phyloP scores from a whole-genome alignment of 805 yeast species.

The Wickerhamomyces ciferrii region DNA sequence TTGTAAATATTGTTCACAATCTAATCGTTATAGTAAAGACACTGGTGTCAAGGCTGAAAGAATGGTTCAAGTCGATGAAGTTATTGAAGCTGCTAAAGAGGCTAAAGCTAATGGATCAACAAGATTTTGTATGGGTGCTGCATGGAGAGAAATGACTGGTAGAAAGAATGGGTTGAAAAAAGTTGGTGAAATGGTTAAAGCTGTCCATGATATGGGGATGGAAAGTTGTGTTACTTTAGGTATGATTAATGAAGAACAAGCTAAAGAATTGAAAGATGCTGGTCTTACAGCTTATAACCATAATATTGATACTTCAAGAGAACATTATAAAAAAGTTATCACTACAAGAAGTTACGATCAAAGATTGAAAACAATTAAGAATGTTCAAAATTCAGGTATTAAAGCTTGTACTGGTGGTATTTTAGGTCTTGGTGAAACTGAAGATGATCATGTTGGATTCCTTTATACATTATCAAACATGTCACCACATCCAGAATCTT shows the following conservation, averaged over 20 bases:
- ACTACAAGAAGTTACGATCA: constrained; percentile 70
- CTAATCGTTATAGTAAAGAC: constrained; percentile 44
- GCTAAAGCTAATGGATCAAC: constrained; percentile 75
- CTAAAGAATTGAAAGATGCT: constrained; percentile 50
- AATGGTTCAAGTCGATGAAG: constrained; percentile 60
- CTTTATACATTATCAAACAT: constrained; percentile 61
- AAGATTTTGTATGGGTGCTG: constrained; percentile 81
- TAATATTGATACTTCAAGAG: constrained; percentile 75
- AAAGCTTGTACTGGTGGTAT: constrained; percentile 79
- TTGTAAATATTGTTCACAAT: constrained; percentile 78
- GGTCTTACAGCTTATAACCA: constrained; percentile 83
- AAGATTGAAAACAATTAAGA: constrained; percentile 58
- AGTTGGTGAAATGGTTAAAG: constrained; percentile 60
- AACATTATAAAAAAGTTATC: constrained; percentile 68
- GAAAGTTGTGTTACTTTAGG: constrained; percentile 81
- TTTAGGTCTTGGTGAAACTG: constrained; percentile 71
- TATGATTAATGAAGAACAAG: constrained; percentile 67
- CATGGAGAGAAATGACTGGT: constrained; percentile 84
- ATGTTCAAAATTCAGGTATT: constrained; percentile 59
- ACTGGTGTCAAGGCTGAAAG: constrained; percentile 65
- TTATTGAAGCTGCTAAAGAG: constrained; percentile 89
- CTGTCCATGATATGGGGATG: constrained; percentile 60
- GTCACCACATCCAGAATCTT: constrained; percentile 72
- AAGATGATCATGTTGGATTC: constrained; percentile 66
- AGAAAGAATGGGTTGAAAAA: constrained; percentile 60